phyloP scores from a whole-genome alignment of 805 yeast species.

The Tetrapisispora nanseiensis region DNA sequence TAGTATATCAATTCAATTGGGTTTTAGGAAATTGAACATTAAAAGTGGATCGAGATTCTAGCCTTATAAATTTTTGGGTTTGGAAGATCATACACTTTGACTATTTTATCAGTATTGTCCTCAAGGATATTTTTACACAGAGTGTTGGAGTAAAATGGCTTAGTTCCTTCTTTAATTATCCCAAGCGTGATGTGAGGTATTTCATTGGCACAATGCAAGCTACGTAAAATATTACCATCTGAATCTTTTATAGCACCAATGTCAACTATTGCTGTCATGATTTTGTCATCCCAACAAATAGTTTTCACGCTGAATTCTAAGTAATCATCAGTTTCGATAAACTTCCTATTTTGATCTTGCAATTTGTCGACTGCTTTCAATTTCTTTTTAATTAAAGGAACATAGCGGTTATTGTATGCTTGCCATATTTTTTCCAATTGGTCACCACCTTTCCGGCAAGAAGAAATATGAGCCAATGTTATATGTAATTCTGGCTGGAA shows the following conservation, averaged over 20 bases:
- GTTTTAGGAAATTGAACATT: too few species aligned
- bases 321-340: conserved; percentile 14
- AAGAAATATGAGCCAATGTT: conserved; percentile 46
- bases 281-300: conserved; percentile 41
- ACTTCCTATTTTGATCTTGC: not conserved
- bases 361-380: not conserved
- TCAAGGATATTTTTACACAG: conserved; percentile 17
- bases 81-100: not conserved
- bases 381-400: conserved; percentile 3
- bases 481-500: conserved; percentile 54
- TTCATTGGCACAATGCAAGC: conserved; percentile 32
- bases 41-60: not conserved
- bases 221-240: conserved; percentile 8
- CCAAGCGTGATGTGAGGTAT: conserved; percentile 71
- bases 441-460: conserved; percentile 25
- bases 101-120: not conserved
- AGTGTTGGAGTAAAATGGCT: conserved; percentile 45
- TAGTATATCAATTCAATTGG: too few species aligned
- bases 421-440: conserved; percentile 23
- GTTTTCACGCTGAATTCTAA: conserved; percentile 36
- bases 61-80: not conserved
- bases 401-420: conserved; percentile 17
- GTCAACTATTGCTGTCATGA: conserved; percentile 47
- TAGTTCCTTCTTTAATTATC: conserved; percentile 34
- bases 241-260: conserved; percentile 6